A percentile compares a stretch with the other conserved stretches of the same genome.
These are phyloP conservation scores for Zymoseptoria pseudotritici DNA, from an alignment of 2,329 filamentous ascomycete genomes.

Conservation along the genomic window DNA sequence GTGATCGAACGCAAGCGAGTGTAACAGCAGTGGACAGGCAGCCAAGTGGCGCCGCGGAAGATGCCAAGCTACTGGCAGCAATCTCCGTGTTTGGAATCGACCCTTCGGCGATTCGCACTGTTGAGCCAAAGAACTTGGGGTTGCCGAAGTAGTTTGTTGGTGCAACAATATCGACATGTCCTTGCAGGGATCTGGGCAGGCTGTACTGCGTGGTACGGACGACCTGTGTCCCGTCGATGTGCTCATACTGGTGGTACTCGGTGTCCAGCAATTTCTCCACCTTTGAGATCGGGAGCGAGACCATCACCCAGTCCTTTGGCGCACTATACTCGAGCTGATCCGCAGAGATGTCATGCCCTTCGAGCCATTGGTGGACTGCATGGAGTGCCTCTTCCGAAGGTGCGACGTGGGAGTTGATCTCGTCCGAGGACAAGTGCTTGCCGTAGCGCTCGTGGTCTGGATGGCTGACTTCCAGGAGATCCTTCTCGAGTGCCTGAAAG, in stretches of 20 bases:
- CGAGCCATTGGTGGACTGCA: slow-evolving; percentile 50
- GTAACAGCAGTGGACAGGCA: slow-evolving; percentile 25
- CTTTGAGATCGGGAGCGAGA: background rate
- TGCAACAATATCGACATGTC: background rate
- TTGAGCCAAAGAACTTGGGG: slow-evolving; percentile 1
- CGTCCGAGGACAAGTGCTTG: slow-evolving; percentile 48
- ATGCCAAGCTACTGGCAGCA: background rate
- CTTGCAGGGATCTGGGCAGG: background rate
- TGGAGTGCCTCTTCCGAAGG: slow-evolving; percentile 44
- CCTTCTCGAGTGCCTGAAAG: slow-evolving; percentile 44
- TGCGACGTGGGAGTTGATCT: slow-evolving; percentile 48
- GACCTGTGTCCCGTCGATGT: background rate
- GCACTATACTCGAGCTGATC: slow-evolving; percentile 13
- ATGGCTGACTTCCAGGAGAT: slow-evolving; percentile 54
- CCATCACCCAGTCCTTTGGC: slow-evolving; percentile 17
- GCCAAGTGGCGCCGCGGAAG: background rate
- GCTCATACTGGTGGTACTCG: slow-evolving; percentile 1
- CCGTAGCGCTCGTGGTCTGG: slow-evolving; percentile 55
- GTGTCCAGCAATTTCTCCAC: slow-evolving; percentile 2
- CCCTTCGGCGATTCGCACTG: slow-evolving; percentile 16
- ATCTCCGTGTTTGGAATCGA: slow-evolving; percentile 7
- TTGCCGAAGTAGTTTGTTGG: slow-evolving; percentile 1
- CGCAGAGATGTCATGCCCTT: slow-evolving; percentile 32
- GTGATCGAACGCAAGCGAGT: slow-evolving; percentile 28
- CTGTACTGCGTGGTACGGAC: slow-evolving; percentile 1